Percentiles rank a stretch among this genome's conserved stretches.
Evolutionary conservation across 108 stramenopile genomes (phyloP).

Genomic region (Asterionellopsis glacialis): DNA sequence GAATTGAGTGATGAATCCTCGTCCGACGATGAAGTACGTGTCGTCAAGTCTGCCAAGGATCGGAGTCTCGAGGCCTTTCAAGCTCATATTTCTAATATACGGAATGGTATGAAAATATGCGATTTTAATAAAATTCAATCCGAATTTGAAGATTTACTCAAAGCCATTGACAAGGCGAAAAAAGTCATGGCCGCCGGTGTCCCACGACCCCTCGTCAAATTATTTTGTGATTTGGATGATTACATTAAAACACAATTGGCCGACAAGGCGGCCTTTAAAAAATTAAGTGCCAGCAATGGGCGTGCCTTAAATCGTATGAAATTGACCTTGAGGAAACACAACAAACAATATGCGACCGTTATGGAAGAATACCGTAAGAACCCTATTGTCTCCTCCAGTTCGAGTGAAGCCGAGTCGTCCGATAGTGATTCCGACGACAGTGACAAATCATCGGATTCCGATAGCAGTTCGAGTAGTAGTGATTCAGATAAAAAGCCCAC

Average conservation of each 20-base stretch:
- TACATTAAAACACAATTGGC: constrained; percentile 62
- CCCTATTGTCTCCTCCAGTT: constrained; percentile 42
- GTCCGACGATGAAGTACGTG: constrained; percentile 91
- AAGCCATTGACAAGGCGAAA: constrained; percentile 88
- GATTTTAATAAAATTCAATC: constrained; percentile 69
- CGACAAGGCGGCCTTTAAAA: constrained; percentile 93
- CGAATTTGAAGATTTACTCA: constrained; percentile 85
- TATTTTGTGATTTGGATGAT: constrained; percentile 89
- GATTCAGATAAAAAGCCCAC: constrained; percentile 10
- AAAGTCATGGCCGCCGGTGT: constrained; percentile 71
- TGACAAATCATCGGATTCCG: constrained; percentile 14
- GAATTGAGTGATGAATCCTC: constrained; percentile 30
- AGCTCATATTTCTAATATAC: constrained; percentile 58
- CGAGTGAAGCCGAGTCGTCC: constrained; percentile 15
- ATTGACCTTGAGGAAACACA: constrained; percentile 88
- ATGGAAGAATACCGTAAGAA: constrained; percentile 82
- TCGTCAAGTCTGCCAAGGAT: constrained; percentile 93
- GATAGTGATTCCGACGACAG: constrained; percentile 34
- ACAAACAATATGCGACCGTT: constrained; percentile 73
- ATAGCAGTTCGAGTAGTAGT: constrained; percentile 23
- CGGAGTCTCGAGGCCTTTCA: constrained; percentile 86
- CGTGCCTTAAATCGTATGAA: constrained; percentile 95
- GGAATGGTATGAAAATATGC: constrained; percentile 78
- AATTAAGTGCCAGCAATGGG: constrained; percentile 86
- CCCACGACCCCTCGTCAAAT: constrained; percentile 78